phyloP scores from a whole-genome alignment of 306 rosid species.

The Lathyrus oleraceus region DNA sequence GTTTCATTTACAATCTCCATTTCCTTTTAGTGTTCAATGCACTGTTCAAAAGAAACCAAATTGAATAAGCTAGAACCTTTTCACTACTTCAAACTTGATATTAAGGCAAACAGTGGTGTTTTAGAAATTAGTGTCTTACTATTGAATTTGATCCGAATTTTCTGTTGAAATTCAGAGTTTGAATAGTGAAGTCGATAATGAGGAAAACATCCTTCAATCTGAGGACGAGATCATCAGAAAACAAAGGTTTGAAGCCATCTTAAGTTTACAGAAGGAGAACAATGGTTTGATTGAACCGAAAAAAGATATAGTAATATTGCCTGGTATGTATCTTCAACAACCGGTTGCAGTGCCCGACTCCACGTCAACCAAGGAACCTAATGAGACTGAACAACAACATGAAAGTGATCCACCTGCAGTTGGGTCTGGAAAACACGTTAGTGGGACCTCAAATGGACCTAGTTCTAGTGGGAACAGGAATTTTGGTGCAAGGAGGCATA shows the following conservation, averaged over 20 bases:
- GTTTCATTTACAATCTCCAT: neutral
- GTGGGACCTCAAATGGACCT: conserved; percentile 29
- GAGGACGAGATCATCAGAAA: conserved; percentile 58
- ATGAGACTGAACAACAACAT: conserved; percentile 40
- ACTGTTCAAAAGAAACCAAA: neutral
- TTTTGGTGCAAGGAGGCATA: conserved; percentile 37
- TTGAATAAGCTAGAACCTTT: conserved; percentile 16
- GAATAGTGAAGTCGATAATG: conserved; percentile 35
- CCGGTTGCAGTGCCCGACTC: conserved; percentile 32
- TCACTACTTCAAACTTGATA: conserved; percentile 12
- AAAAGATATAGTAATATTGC: conserved; percentile 48
- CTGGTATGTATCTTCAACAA: conserved; percentile 73
- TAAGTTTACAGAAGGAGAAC: conserved; percentile 66
- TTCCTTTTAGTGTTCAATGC: neutral
- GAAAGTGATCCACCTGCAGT: conserved; percentile 31
- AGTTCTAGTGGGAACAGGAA: conserved; percentile 42
- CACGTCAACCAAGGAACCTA: conserved; percentile 34
- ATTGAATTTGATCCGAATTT: conserved; percentile 14
- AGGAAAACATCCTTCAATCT: conserved; percentile 52
- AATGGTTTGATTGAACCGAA: conserved; percentile 70
- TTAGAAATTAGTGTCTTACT: conserved; percentile 1
- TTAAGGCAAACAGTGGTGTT: conserved; percentile 6
- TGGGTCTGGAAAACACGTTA: conserved; percentile 35
- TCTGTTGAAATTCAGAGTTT: conserved; percentile 46
- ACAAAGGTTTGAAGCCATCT: conserved; percentile 59